These are phyloP conservation scores for Alternaria solani DNA, from an alignment of 2,329 filamentous ascomycete genomes.

Conservation along the genomic window DNA sequence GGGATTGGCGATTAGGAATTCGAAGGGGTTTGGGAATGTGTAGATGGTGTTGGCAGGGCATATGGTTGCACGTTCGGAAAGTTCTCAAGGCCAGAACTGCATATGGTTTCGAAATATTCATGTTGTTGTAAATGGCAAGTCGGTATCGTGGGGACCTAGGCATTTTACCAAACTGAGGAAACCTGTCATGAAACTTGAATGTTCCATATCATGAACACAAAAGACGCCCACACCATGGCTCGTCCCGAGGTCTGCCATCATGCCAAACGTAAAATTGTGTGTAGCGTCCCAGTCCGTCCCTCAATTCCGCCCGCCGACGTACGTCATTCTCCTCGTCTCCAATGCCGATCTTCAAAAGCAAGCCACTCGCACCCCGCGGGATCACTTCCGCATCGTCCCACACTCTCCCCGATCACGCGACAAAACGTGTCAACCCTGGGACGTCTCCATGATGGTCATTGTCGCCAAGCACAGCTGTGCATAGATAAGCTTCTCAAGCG, in stretches of 20 bases:
- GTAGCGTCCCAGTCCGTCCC: neutral
- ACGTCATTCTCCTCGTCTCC: neutral
- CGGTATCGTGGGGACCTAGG: neutral
- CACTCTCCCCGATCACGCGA: neutral
- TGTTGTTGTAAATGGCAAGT: no score
- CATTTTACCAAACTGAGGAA: neutral
- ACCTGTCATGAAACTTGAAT: neutral
- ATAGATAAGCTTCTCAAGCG: conserved; percentile 14
- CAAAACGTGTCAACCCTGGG: neutral
- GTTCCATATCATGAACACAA: neutral
- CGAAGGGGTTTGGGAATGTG: conserved; percentile 78
- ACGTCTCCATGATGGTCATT: neutral
- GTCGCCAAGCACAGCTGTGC: conserved; percentile 2
- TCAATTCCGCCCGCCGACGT: neutral
- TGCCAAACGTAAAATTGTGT: neutral
- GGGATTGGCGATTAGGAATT: conserved; percentile 85
- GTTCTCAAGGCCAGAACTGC: neutral
- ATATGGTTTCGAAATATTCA: neutral
- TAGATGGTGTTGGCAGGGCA: conserved; percentile 12
- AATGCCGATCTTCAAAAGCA: neutral
- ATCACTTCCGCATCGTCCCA: neutral
- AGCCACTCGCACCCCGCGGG: neutral
- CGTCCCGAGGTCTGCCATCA: neutral
- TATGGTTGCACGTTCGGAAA: no score
- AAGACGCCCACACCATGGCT: neutral